These are phyloP conservation scores for Rhodomyrtus psidioides DNA, from an alignment of 441 rosid genomes.

Conservation along the genomic window DNA sequence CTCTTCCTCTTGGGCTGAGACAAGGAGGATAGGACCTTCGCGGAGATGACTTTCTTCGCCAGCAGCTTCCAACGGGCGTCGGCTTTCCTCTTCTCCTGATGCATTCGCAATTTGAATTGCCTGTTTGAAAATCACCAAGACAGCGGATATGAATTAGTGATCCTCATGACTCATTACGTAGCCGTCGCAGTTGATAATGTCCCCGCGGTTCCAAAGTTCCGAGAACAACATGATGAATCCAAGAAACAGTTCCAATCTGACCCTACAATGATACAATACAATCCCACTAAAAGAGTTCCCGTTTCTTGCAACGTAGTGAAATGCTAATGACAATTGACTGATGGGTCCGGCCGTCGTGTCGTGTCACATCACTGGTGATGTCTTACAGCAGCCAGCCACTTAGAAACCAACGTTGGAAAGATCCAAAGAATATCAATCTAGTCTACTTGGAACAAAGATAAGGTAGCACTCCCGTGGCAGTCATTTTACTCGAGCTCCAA, in stretches of 20 bases:
- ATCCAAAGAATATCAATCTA: not conserved
- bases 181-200: not conserved
- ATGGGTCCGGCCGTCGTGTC: not conserved
- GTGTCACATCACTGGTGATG: not conserved
- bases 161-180: not conserved
- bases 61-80: conserved; percentile 9
- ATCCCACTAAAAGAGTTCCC: not conserved
- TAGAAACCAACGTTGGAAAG: not conserved
- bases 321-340: not conserved
- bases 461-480: too few relatives aligned
- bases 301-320: not conserved
- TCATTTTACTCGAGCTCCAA: too few relatives aligned
- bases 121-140: not conserved
- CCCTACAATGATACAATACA: not conserved
- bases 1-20: conserved; percentile 9
- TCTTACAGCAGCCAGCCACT: not conserved
- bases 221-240: not conserved
- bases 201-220: not conserved
- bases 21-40: conserved; percentile 8
- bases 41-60: conserved; percentile 7
- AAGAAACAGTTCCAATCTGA: not conserved
- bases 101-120: conserved; percentile 8
- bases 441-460: not conserved
- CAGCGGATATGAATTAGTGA: not conserved
- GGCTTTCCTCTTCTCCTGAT: conserved; percentile 6